Conservation (phyloP, 441 rosid species). For the Raphanus hybrid region DNA sequence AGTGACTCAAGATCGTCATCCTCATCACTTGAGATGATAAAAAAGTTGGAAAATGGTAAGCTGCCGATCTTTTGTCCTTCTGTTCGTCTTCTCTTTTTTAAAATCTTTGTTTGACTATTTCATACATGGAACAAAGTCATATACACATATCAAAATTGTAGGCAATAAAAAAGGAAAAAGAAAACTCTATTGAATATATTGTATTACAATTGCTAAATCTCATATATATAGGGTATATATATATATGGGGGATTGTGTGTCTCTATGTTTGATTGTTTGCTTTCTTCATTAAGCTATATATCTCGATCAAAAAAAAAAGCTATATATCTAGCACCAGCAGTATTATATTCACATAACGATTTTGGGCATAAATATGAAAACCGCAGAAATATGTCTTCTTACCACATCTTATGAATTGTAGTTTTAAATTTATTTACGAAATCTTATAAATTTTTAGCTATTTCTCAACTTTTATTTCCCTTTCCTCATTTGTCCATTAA, state of each 20-base stretch:
- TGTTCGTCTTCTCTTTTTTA: background rate
- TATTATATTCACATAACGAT: no score
- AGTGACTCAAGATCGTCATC: conserved; percentile 4
- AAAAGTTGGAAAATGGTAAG: conserved; percentile 27
- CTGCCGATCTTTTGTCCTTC: background rate
- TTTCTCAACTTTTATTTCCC: background rate
- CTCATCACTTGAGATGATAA: conserved; percentile 18
- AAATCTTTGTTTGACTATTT: background rate
- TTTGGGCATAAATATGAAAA: no score
- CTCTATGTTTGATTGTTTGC: background rate
- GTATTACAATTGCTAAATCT: background rate
- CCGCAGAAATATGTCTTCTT: background rate
- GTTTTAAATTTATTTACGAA: background rate
- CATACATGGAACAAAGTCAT: background rate
- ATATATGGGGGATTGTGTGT: no score
- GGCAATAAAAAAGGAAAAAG: background rate
- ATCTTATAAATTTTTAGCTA: background rate
- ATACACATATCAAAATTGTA: background rate
- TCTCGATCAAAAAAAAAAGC: no score
- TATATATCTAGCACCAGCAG: no score
- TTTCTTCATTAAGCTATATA: no score
- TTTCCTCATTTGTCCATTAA: background rate
- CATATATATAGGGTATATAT: background rate
- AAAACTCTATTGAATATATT: background rate
- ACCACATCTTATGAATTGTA: background rate